Evolutionary conservation across 305 asterid genomes (phyloP).

Genomic region (Solanum hybrid): DNA sequence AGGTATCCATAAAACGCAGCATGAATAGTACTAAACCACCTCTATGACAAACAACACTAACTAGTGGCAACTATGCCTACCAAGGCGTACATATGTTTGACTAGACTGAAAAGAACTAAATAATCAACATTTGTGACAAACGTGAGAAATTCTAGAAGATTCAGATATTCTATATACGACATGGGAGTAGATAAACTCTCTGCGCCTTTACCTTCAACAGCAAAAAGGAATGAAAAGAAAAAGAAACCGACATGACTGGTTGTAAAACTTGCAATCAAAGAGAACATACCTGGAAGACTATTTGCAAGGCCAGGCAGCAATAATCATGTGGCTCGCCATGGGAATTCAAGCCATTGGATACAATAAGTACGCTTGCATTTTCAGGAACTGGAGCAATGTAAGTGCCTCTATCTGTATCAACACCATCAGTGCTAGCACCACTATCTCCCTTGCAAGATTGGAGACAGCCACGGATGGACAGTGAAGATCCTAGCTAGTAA

Average conservation of each 20-base stretch:
- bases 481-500: conserved; percentile 49
- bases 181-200: not conserved
- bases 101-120: not conserved
- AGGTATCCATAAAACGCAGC: not conserved
- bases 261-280: not conserved
- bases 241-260: not conserved
- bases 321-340: conserved; percentile 25
- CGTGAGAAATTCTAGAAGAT: not conserved
- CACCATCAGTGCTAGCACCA: conserved; percentile 14
- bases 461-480: conserved; percentile 49
- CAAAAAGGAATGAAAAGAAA: not conserved
- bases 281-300: conserved; percentile 57
- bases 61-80: not conserved
- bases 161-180: not conserved
- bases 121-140: not conserved
- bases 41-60: not conserved
- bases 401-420: conserved; percentile 30
- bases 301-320: conserved; percentile 55
- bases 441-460: conserved; percentile 16
- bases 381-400: conserved; percentile 31
- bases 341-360: conserved; percentile 19
- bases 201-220: not conserved
- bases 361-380: conserved; percentile 14
- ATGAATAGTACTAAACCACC: not conserved
- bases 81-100: not conserved